Percentiles rank a stretch among this genome's conserved stretches.
Evolutionary conservation across 768 basidiomycete species (phyloP).

Genomic region (Podaxis sp.): DNA sequence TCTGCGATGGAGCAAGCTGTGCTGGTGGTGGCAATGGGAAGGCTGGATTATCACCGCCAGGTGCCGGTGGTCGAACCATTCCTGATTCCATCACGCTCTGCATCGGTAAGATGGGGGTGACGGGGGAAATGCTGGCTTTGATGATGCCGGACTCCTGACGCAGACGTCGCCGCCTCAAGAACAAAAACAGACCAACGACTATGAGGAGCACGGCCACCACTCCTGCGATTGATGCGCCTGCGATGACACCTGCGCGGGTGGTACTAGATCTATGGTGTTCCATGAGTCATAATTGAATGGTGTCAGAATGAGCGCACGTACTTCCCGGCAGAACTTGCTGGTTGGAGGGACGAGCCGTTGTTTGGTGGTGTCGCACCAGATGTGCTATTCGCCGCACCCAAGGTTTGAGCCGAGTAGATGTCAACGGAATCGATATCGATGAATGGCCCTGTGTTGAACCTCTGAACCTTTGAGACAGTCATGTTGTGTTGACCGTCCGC

Average conservation of each 20-base stretch:
- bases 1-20: conserved; percentile 16
- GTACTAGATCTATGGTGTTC: not conserved
- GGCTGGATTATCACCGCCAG: conserved; percentile 22
- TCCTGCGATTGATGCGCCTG: conserved; percentile 4
- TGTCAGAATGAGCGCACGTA: not conserved
- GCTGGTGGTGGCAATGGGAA: conserved; percentile 26
- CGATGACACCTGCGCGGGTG: conserved; percentile 2
- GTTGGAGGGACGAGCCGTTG: not conserved
- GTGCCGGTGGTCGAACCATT: conserved; percentile 10
- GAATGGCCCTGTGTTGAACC: conserved; percentile 32
- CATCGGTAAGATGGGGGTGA: conserved; percentile 35
- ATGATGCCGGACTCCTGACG: conserved; percentile 23
- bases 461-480: conserved; percentile 30
- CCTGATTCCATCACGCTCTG: conserved; percentile 32
- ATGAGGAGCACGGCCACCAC: conserved; percentile 21
- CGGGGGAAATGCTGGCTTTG: conserved; percentile 25
- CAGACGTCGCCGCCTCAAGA: conserved; percentile 26
- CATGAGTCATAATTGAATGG: not conserved
- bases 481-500: conserved; percentile 39
- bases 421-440: conserved; percentile 45
- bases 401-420: conserved; percentile 30
- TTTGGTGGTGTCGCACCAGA: not conserved
- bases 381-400: not conserved
- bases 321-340: not conserved
- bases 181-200: conserved; percentile 21